Conservation (phyloP, 345 rosid species). For the Angophora floribunda region DNA sequence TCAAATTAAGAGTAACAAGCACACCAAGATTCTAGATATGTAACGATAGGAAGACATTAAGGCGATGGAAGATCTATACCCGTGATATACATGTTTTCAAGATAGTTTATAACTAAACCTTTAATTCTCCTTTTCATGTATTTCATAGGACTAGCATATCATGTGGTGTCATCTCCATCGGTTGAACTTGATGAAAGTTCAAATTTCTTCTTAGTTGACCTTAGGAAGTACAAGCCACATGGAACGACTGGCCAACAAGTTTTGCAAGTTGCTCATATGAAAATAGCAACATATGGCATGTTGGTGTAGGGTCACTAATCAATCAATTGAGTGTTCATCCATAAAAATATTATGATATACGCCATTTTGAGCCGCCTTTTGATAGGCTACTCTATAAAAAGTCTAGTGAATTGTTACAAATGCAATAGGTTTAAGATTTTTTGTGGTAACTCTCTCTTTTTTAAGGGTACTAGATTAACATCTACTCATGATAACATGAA, state of each 20-base stretch:
- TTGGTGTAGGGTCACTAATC: not conserved
- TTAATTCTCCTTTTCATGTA: not conserved
- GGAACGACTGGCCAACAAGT: not conserved
- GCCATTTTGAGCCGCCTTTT: not conserved
- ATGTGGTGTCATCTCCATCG: not conserved
- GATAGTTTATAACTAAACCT: not conserved
- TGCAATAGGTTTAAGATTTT: too few relatives aligned
- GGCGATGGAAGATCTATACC: not conserved
- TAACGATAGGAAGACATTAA: not conserved
- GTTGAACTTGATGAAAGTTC: not conserved
- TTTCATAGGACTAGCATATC: not conserved
- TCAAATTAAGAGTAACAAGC: not conserved
- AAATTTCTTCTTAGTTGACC: not conserved
- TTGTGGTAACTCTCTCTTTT: too few relatives aligned
- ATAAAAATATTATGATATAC: not conserved
- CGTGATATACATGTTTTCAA: not conserved
- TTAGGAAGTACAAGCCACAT: not conserved
- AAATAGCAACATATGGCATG: not conserved
- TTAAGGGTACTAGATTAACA: too few relatives aligned
- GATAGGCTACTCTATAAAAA: too few relatives aligned
- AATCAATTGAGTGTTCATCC: not conserved
- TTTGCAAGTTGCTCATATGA: not conserved
- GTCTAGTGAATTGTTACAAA: too few relatives aligned
- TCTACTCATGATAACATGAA: not conserved
- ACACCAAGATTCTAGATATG: not conserved